Evolutionary conservation across 192 early-diverging fungal species (phyloP), one percentile per base, ranked within the genome.

Genomic region (Backusella macrospora): DNA sequence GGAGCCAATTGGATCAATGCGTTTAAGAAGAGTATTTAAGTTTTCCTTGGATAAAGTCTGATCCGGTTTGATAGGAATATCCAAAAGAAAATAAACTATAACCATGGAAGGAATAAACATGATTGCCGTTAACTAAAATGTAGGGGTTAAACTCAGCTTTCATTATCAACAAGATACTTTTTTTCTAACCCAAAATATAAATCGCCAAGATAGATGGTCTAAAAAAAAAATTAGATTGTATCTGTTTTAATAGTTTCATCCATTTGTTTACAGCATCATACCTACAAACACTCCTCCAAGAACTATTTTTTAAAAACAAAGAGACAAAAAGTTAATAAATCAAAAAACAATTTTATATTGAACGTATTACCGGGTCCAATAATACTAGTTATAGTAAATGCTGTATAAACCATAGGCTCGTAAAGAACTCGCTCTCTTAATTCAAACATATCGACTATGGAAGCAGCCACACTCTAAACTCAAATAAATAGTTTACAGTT

Each of bases 391-490:
- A 21, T 21, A 59, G 21, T 9, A 12, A 59, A 59, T 10, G 52
- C 52, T 5, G 52, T 10, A 23, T 26, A 59, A 59, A 59, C 52
- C 52, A 59, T 59, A 4, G 52, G 52, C 13, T 59, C 52, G 26
- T 59, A 59, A 26, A 59, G 16, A 59, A 59, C 52, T 5, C 52
- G 52, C 23, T 59, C 52, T n/a, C 26, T 59, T 59, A 59, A 59
- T 59, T 59, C 52, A 59, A 59, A 59, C 52, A 59, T 59, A 8
- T 59, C 52, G 0, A 59, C 52, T 59, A 59, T 59, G 5, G 52
- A 59, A 26, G 52, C 52, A 4, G 52, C 21, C 12, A 59, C 52
- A 26, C 52, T 59, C 52, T 59, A 59, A 4, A 23, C 26, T 9
- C 2, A 10, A 12, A 23, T 3, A 12, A 26, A 59, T 34, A 34